Base-by-base conservation (phyloP, 805 yeast species). In the Candida vartiovaarae region DNA sequence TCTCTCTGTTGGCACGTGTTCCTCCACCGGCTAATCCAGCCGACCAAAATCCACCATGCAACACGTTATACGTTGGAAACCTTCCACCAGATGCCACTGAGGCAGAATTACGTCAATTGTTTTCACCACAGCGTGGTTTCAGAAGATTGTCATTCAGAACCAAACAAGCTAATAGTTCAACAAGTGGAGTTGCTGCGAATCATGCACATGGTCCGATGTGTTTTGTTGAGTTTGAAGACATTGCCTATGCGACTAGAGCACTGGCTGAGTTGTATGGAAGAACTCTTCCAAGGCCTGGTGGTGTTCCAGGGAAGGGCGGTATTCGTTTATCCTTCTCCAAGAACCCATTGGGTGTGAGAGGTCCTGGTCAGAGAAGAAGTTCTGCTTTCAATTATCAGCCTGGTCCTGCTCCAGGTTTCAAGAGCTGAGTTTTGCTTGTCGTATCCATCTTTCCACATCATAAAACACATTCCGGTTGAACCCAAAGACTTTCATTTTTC, bases 11-110 rank as follows among this genome's bases (percentile, higher is more conserved):
- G 39, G 89, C 91, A 0, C 67, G 88, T 51, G 89, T 85, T 29
- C 95, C 93, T 10, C 89, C 91, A 4, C 95, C 95, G 6, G 96
- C 96, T 1, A 91, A 91, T 58, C 99, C 99, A 6, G 98, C 99
- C 2, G 99, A 93, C 64, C 99, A 93, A 66, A 93, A 93, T 60
- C 98, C 99, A 4, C 99, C 99, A 6, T 93, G 99, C 67, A 93
- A 93, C 63, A 93, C 99, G 0, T 70, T 93, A 44, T 93, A 93
- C 57, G 99, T 93, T 39, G 99, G 99, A 20, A 93, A 93, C 62
- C 72, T 93, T 57, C 98, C 99, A 3, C 96, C 96, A 15, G 96
- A 93, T 68, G 95, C 97, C 3, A 83, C 95, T 3, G 99, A 93
- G 61, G 84, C 83, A 44, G 99, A 93, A 63, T 75, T 93, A 50